phyloP scores from a whole-genome alignment of 768 basidiomycete genomes.

The Lactarius trivialis region DNA sequence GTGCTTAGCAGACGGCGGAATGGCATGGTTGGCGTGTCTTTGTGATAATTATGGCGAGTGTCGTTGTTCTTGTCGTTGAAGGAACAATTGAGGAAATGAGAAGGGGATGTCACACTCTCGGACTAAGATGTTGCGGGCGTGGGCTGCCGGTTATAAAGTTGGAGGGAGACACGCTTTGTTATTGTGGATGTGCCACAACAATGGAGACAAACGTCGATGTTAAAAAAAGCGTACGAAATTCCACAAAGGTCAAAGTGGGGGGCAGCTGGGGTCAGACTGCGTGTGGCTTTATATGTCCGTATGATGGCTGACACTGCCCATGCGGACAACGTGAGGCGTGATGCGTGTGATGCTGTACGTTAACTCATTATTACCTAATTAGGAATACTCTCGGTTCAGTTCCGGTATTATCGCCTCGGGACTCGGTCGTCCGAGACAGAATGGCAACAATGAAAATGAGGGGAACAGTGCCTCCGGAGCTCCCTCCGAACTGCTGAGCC shows the following conservation, averaged over 20 bases:
- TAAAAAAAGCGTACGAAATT: neutral
- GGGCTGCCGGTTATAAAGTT: slow-evolving; percentile 5
- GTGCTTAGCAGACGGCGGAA: slow-evolving; percentile 9
- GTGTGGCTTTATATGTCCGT: neutral
- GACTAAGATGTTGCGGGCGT: neutral
- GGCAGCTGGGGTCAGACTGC: neutral
- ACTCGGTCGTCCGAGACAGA: neutral
- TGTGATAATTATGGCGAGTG: neutral
- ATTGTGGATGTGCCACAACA: neutral
- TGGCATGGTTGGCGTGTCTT: slow-evolving; percentile 1
- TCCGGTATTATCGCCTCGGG: neutral
- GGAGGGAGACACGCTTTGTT: slow-evolving; percentile 3
- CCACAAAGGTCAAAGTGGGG: neutral
- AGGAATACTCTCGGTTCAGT: neutral
- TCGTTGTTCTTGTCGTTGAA: neutral
- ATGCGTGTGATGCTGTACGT: neutral
- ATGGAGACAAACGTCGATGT: neutral
- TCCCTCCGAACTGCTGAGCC: neutral
- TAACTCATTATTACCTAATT: neutral
- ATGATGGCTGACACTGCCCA: neutral
- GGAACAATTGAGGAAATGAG: neutral
- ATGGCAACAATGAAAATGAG: neutral
- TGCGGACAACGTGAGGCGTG: neutral
- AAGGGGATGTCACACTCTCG: neutral
- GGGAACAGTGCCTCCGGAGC: neutral